Base-by-base conservation (phyloP, 2,329 filamentous ascomycete species). In the Aureobasidium melanogenum region DNA sequence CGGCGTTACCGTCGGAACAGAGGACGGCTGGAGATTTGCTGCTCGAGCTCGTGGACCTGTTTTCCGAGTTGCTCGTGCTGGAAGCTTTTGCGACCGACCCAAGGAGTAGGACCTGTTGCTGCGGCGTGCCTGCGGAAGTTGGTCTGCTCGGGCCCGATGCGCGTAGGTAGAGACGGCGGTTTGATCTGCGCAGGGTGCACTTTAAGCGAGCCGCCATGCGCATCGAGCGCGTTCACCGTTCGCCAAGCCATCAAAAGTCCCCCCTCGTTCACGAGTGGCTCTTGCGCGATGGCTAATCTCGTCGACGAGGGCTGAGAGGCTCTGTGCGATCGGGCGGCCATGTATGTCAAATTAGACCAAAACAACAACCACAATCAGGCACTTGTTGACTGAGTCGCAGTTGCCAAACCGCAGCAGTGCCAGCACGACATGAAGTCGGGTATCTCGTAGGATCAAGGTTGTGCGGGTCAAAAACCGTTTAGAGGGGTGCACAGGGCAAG, bases 141-240 rank as follows among this genome's bases (percentile, higher is more conserved):
- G 56, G 24, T 8, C 32, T 48, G 56, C 43, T 59, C 43, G 56
- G 56, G 56, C 44, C 56, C 59, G 48, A 47, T 30, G 44, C 57
- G 48, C 39, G 39, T 30, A 38, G n/a, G 38, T 32, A 54, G 46
- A 54, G 50, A 54, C 59, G 59, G 59, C 48, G 59, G 59, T 61
- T 61, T 61, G 59, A 61, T 61, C 59, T 41, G 12, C 50, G 48
- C 59, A 61, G 28, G 59, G 59, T 30, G 39, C 41, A 15, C 32
- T 47, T 47, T 61, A 61, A 61, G 59, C 59, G 59, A 61, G 36
- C 59, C 59, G 59, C 57, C 59, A 61, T 61, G 39, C 14, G 50
- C 39, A 39, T 52, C 38, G 50, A 52, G 39, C 39, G 59, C 48
- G 14, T 36, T 26, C 47, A 47, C 28, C 17, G 59, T 47, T 61